Base-by-base conservation (phyloP, 148 eudicot species). In the Simmondsia chinensis region DNA sequence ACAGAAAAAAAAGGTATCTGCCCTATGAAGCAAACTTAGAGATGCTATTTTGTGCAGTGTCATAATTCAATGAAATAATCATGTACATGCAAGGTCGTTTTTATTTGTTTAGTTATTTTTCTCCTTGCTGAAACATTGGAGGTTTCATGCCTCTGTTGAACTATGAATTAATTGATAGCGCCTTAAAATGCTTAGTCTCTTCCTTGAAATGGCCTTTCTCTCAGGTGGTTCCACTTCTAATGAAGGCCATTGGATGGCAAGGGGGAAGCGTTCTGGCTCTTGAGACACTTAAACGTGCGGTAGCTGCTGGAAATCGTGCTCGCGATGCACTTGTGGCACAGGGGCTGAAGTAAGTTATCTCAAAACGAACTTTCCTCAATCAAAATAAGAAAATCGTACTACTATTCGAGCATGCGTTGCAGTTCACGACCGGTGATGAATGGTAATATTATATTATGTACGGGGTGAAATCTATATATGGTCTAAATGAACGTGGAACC, bases 181-280 rank as follows among this genome's bases (percentile, higher is more conserved):
- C 15, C 18, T 18, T 29, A 13, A 9, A 25, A 11, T 13, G 6
- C 19, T 33, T 9, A n/a, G 2, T 34, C 12, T 18, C 11, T 1
- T 41, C 14, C 6, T 17, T 30, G 7, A 47, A 25, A 22, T 39
- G n/a, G n/a, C n/a, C n/a, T 42, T 40, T 17, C 44, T 54, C 53
- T 19, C 83, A 91, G 97, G 99, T 91, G 52, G 99, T 91, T 53
- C 99, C 99, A 12, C 99, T 91, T 70, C 67, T 91, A 44, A 91
- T 91, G 99, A 85, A 91, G 73, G 99, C 95, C 48, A 91, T 91
- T 37, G 99, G 99, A 29, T 91, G 99, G 95, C 94, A 79, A 74
- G 99, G 97, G 27, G 95, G 99, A 63, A 91, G 99, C 54, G 85
- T 91, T 47, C 65, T 85, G 43, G 95, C 99, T 44, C 89, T 91